A percentile compares a stretch with the other conserved stretches of the same genome.
These are phyloP conservation scores for Paraconiothyrium brasiliense DNA, from an alignment of 2,329 filamentous ascomycete genomes.

Conservation along the genomic window DNA sequence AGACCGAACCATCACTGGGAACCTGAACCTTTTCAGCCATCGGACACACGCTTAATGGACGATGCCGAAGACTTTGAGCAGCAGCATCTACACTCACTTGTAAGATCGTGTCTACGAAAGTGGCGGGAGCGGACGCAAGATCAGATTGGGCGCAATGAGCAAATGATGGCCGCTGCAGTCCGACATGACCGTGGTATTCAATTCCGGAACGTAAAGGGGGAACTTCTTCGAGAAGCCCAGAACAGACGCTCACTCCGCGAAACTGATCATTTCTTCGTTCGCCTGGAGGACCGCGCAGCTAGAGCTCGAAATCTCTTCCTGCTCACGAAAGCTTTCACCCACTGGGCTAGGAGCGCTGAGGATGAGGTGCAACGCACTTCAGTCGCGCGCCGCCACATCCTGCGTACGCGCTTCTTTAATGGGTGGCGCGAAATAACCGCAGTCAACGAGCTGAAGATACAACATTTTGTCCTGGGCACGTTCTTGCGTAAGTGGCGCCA, in stretches of 20 bases:
- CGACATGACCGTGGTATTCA: constrained; percentile 62
- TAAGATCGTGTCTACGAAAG: constrained; percentile 48
- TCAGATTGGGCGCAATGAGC: constrained; percentile 33
- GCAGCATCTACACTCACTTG: constrained; percentile 38
- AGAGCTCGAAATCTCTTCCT: constrained; percentile 73
- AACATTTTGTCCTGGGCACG: constrained; percentile 62
- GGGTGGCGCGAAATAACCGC: constrained; percentile 74
- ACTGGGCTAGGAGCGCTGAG: constrained; percentile 73
- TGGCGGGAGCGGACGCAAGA: constrained; percentile 58
- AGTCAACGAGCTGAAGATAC: constrained; percentile 65
- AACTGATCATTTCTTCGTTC: constrained; percentile 63
- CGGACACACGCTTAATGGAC: constrained; percentile 60
- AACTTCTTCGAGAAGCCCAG: constrained; percentile 37
- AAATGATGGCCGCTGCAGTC: constrained; percentile 48
- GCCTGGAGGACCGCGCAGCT: constrained; percentile 67
- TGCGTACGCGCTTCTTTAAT: constrained; percentile 74
- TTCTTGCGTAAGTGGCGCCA: constrained; percentile 65
- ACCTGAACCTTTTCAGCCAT: constrained; percentile 57
- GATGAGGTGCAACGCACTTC: constrained; percentile 73
- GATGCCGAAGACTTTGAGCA: constrained; percentile 58
- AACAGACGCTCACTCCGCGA: constrained; percentile 54
- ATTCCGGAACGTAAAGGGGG: constrained; percentile 62
- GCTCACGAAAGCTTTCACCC: constrained; percentile 69
- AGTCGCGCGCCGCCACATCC: constrained; percentile 73
- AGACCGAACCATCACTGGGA: constrained; percentile 30